phyloP scores from a whole-genome alignment of 805 yeast species.

The Spathaspora girioi region DNA sequence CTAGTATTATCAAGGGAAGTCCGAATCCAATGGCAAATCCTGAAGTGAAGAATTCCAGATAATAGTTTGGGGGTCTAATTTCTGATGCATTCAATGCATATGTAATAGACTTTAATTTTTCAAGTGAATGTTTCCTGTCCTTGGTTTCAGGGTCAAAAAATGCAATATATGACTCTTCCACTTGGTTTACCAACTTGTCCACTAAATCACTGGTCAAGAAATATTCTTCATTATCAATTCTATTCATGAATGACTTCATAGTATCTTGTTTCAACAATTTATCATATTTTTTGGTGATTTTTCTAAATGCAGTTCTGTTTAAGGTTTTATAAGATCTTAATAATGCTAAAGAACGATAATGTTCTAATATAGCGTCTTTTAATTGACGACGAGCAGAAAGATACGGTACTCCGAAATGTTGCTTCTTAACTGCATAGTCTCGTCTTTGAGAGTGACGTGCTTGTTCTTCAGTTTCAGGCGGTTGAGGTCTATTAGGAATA shows the following conservation, averaged over 20 bases:
- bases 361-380: conserved; percentile 66
- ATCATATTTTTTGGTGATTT: conserved; percentile 87
- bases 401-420: conserved; percentile 48
- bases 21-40: conserved; percentile 73
- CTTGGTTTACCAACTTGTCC: conserved; percentile 58
- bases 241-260: conserved; percentile 50
- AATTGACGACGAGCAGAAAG: conserved; percentile 63
- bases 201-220: conserved; percentile 61
- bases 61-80: conserved; percentile 25
- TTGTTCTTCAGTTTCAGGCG: conserved; percentile 17
- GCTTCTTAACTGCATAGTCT: conserved; percentile 43
- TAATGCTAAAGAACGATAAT: conserved; percentile 68
- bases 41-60: conserved; percentile 50
- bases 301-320: conserved; percentile 85
- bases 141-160: conserved; percentile 53
- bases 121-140: conserved; percentile 66
- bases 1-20: conserved; percentile 62
- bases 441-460: conserved; percentile 26
- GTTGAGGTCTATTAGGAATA: conserved; percentile 2
- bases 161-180: conserved; percentile 65
- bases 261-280: conserved; percentile 51
- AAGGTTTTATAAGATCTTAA: conserved; percentile 67
- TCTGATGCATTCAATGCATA: conserved; percentile 33
- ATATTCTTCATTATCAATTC: conserved; percentile 48
- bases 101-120: conserved; percentile 51